Conservation (phyloP, 805 yeast genomes). For the Nakazawaea siamensis region DNA sequence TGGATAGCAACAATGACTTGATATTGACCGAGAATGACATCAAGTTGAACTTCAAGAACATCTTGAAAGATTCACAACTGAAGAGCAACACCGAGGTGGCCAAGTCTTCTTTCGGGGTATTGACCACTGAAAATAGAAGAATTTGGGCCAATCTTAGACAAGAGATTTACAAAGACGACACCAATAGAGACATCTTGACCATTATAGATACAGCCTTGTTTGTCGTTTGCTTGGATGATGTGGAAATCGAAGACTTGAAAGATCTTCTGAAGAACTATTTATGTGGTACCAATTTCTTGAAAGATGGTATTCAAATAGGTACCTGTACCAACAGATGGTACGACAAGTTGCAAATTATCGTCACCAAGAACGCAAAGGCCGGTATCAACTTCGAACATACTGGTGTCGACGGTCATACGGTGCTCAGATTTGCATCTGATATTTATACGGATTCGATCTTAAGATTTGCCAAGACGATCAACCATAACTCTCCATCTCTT, state of each 20-base stretch:
- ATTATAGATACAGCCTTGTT: slow-evolving; percentile 79
- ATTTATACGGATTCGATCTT: slow-evolving; percentile 87
- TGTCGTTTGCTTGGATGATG: slow-evolving; percentile 76
- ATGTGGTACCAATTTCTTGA: slow-evolving; percentile 74
- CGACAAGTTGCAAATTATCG: slow-evolving; percentile 81
- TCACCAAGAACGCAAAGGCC: slow-evolving; percentile 84
- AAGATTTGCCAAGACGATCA: slow-evolving; percentile 77
- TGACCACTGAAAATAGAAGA: slow-evolving; percentile 84
- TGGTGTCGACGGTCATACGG: slow-evolving; percentile 95
- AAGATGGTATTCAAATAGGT: slow-evolving; percentile 85
- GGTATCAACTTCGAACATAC: slow-evolving; percentile 93
- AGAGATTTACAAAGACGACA: slow-evolving; percentile 30
- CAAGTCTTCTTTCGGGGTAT: slow-evolving; percentile 76
- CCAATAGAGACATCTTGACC: slow-evolving; percentile 61
- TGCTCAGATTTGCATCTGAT: slow-evolving; percentile 78
- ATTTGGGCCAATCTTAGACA: slow-evolving; percentile 77
- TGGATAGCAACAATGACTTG: slow-evolving; percentile 64
- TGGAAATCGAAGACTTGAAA: slow-evolving; percentile 50
- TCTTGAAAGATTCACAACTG: slow-evolving; percentile 61
- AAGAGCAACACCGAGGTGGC: slow-evolving; percentile 53
- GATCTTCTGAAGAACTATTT: slow-evolving; percentile 77
- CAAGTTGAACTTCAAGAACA: slow-evolving; percentile 64
- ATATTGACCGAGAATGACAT: slow-evolving; percentile 70
- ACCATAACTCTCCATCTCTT: slow-evolving; percentile 63
- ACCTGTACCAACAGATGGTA: slow-evolving; percentile 95